phyloP scores from a whole-genome alignment of 306 rosid genomes.

The Cicer chorassanicum region DNA sequence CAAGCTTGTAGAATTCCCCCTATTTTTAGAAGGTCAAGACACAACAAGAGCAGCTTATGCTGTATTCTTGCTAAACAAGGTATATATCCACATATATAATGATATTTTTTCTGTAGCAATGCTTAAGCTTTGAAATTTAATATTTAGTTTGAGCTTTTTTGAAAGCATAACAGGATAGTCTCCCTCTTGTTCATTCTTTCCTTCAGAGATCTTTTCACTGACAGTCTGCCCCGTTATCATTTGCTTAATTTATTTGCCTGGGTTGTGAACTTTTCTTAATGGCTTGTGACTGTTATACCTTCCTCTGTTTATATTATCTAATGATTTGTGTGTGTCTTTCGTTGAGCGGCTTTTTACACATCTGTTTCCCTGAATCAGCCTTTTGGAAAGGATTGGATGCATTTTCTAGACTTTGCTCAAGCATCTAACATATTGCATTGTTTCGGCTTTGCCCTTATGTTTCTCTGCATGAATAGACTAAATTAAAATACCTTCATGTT shows the following conservation, averaged over 20 bases:
- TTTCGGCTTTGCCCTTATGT: conserved; percentile 16
- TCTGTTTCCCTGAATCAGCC: conserved; percentile 13
- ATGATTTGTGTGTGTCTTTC: conserved; percentile 19
- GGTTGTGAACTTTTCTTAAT: conserved; percentile 2
- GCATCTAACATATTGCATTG: conserved; percentile 11
- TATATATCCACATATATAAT: conserved; percentile 39
- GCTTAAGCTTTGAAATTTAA: conserved; percentile 21
- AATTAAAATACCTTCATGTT: not conserved
- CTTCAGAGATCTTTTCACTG: conserved; percentile 16
- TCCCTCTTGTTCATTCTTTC: conserved; percentile 32
- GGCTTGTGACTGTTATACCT: not conserved
- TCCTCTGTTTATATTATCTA: conserved; percentile 1
- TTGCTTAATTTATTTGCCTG: conserved; percentile 25
- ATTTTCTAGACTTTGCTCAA: not conserved
- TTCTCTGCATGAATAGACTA: conserved; percentile 14
- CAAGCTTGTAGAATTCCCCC: conserved; percentile 84
- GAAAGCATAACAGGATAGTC: conserved; percentile 11
- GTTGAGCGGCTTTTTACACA: not conserved
- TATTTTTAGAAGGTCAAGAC: conserved; percentile 92
- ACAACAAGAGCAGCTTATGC: conserved; percentile 95
- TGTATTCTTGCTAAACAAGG: conserved; percentile 92
- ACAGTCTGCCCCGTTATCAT: conserved; percentile 19
- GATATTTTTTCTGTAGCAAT: conserved; percentile 21
- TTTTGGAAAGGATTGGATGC: conserved; percentile 7
- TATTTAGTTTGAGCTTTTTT: conserved; percentile 16